Conservation (phyloP, 1,284 basidiomycete genomes). For the Sporisorium reilianum region DNA sequence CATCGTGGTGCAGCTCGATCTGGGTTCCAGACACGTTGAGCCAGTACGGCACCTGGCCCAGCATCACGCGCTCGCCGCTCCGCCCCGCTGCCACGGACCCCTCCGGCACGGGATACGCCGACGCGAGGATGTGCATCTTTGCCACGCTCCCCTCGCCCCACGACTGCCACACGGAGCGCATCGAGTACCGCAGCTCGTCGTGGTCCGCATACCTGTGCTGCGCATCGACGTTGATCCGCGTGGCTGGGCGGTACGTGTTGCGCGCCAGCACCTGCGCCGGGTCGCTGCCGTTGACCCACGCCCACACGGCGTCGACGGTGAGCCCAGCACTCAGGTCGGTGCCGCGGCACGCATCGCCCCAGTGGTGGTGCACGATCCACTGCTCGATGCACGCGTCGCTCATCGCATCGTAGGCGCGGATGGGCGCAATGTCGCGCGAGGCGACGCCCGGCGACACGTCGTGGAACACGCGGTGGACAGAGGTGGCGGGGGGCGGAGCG, state of each 20-base stretch:
- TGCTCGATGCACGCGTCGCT: constrained; percentile 39
- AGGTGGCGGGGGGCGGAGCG: not conserved
- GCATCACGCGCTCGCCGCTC: not conserved
- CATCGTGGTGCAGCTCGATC: constrained; percentile 37
- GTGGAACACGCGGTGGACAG: constrained; percentile 27
- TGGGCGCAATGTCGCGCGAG: constrained; percentile 18
- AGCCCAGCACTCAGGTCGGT: constrained; percentile 33
- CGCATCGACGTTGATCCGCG: constrained; percentile 38
- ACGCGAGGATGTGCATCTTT: constrained; percentile 52
- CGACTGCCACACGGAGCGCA: constrained; percentile 27
- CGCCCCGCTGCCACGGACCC: not conserved
- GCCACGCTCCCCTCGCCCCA: constrained; percentile 21
- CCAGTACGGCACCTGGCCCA: constrained; percentile 30
- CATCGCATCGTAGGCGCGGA: constrained; percentile 37
- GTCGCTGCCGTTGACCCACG: constrained; percentile 49
- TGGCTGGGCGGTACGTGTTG: constrained; percentile 27
- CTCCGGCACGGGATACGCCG: constrained; percentile 39
- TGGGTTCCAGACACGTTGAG: constrained; percentile 10
- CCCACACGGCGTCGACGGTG: constrained; percentile 42
- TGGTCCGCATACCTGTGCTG: constrained; percentile 46
- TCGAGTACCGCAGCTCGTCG: constrained; percentile 51
- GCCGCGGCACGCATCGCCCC: constrained; percentile 23
- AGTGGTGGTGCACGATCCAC: constrained; percentile 35
- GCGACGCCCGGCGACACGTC: constrained; percentile 23
- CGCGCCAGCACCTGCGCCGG: constrained; percentile 41